Conservation (phyloP, 2,329 filamentous ascomycete species). For the Aurifilum marmelostoma region DNA sequence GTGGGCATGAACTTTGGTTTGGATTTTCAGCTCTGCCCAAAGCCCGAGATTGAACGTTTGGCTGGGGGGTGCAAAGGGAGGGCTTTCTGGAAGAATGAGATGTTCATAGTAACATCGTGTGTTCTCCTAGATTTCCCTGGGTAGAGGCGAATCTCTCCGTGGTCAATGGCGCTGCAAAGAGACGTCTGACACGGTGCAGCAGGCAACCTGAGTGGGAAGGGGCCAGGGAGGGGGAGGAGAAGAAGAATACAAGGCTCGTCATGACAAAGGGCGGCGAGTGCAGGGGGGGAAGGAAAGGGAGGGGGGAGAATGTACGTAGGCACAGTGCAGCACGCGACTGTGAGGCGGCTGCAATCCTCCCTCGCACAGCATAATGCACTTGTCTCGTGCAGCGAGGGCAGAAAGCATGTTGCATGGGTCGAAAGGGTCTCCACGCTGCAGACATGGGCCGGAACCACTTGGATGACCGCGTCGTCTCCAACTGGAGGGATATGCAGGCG, state of each 20-base stretch:
- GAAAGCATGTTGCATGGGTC: constrained; percentile 15
- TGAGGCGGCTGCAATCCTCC: not conserved
- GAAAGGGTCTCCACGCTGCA: constrained; percentile 27
- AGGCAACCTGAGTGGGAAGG: not conserved
- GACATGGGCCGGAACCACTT: constrained; percentile 27
- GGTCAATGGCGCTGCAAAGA: constrained; percentile 15
- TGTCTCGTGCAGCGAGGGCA: constrained; percentile 26
- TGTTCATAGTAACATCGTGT: not conserved
- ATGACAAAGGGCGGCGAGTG: not conserved
- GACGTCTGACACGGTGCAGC: constrained; percentile 16
- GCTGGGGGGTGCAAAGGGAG: not conserved
- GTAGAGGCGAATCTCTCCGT: not conserved
- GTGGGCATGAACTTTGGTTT: constrained; percentile 22
- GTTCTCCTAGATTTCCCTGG: constrained; percentile 10
- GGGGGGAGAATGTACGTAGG: not conserved
- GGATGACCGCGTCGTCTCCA: constrained; percentile 26
- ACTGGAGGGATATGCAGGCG: constrained; percentile 29
- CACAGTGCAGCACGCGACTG: constrained; percentile 22
- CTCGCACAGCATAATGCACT: constrained; percentile 20
- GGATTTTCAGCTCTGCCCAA: constrained; percentile 24
- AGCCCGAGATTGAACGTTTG: constrained; percentile 25
- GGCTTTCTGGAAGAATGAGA: not conserved
- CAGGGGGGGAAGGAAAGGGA: not conserved
- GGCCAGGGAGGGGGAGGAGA: not conserved
- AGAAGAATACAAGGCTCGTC: constrained; percentile 2